Conservation (phyloP, 306 rosid species). For the Acacia crassicarpa region DNA sequence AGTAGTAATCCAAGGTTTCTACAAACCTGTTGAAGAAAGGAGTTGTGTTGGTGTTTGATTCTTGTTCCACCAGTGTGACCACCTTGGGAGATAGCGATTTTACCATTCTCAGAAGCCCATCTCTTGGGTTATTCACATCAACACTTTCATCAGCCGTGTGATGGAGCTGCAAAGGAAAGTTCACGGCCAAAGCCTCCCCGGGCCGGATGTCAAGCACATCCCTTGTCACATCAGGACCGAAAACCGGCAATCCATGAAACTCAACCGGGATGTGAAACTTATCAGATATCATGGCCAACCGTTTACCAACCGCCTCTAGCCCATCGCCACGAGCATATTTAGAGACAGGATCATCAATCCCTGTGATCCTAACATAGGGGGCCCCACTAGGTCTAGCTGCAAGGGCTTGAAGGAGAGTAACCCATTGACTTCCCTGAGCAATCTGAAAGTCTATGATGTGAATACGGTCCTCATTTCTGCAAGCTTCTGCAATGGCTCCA, state of each 20-base stretch:
- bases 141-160: conserved; percentile 93
- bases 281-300: conserved; percentile 55
- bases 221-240: conserved; percentile 56
- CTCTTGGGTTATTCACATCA: conserved; percentile 74
- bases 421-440: conserved; percentile 79
- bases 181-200: conserved; percentile 84
- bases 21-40: conserved; percentile 69
- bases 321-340: conserved; percentile 79
- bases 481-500: conserved; percentile 92
- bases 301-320: conserved; percentile 54
- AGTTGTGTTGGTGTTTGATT: conserved; percentile 90
- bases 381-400: conserved; percentile 86
- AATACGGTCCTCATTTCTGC: conserved; percentile 72
- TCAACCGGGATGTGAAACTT: conserved; percentile 63
- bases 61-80: conserved; percentile 80
- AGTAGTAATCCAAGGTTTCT: conserved; percentile 74
- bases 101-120: conserved; percentile 69
- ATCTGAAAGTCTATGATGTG: conserved; percentile 91
- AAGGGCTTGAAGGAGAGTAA: conserved; percentile 90
- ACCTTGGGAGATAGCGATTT: conserved; percentile 75
- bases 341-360: conserved; percentile 74
- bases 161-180: conserved; percentile 84
- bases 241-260: conserved; percentile 71
- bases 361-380: conserved; percentile 75
- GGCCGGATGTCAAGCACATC: conserved; percentile 74